phyloP scores from a whole-genome alignment of 148 eudicot genomes.

The Selenicereus undatus region DNA sequence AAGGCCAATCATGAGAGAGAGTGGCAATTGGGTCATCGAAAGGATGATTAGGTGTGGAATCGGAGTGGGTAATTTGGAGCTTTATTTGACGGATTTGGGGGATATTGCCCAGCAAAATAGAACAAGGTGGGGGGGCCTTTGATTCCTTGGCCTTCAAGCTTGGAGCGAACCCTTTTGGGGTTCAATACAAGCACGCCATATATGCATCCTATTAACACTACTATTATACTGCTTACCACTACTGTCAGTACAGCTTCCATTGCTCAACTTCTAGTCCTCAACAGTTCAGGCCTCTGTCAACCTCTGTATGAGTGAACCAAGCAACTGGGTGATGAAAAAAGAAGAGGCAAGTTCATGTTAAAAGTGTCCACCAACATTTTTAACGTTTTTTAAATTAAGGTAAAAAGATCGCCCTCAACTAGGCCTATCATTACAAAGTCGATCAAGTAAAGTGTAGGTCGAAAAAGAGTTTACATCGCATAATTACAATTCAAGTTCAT shows the following conservation, averaged over 20 bases:
- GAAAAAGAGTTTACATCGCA: too few species aligned
- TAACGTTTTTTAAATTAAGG: too few species aligned
- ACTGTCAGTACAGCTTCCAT: neutral
- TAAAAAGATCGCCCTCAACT: too few species aligned
- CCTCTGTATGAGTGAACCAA: neutral
- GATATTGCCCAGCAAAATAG: conserved; percentile 39
- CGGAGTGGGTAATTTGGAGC: neutral
- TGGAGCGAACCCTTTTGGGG: conserved; percentile 35
- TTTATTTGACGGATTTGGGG: conserved; percentile 40
- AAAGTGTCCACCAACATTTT: too few species aligned
- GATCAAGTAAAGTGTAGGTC: too few species aligned
- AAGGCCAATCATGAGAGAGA: conserved; percentile 41
- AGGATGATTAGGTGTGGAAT: neutral
- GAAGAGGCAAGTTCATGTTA: too few species aligned
- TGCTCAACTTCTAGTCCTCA: neutral
- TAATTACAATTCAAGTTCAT: too few species aligned
- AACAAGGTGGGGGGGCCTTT: conserved; percentile 40
- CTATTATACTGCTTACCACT: neutral
- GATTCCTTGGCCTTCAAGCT: conserved; percentile 40
- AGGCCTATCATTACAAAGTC: too few species aligned
- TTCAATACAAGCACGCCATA: conserved; percentile 18
- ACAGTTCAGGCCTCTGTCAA: neutral
- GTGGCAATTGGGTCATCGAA: neutral
- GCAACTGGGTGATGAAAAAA: too few species aligned
- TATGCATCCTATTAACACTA: conserved; percentile 9